phyloP scores from a whole-genome alignment of 2,329 filamentous ascomycete genomes.

The Pseudonectria buxi region DNA sequence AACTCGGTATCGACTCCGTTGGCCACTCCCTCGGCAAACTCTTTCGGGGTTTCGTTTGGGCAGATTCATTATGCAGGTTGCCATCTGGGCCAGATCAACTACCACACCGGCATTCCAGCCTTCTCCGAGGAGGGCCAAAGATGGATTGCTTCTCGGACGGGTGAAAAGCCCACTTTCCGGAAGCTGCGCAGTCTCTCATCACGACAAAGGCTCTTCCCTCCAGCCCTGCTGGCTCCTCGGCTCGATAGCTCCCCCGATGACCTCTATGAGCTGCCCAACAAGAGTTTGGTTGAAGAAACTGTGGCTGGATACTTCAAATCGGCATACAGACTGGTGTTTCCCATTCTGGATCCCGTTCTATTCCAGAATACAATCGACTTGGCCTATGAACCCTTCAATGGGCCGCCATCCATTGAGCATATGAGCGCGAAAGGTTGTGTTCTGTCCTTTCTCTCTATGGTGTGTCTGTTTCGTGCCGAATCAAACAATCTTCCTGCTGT shows the following conservation, averaged over 20 bases:
- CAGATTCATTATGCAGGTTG: slow-evolving; percentile 18
- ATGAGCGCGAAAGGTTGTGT: slow-evolving; percentile 39
- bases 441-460: slow-evolving; percentile 39
- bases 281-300: slow-evolving; percentile 21
- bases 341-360: slow-evolving; percentile 39
- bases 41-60: slow-evolving; percentile 12
- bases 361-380: slow-evolving; percentile 38
- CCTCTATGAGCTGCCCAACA: slow-evolving; percentile 11
- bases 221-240: not conserved
- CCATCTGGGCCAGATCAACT: slow-evolving; percentile 18
- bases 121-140: slow-evolving; percentile 14
- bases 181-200: not conserved
- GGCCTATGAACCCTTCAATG: slow-evolving; percentile 33
- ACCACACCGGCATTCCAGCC: slow-evolving; percentile 17
- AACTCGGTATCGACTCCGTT: not conserved
- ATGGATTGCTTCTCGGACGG: slow-evolving; percentile 15
- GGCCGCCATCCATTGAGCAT: slow-evolving; percentile 15
- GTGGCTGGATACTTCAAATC: slow-evolving; percentile 21
- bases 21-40: slow-evolving; percentile 5
- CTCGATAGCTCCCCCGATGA: slow-evolving; percentile 2
- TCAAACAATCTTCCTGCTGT: slow-evolving; percentile 15
- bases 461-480: slow-evolving; percentile 15
- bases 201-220: not conserved
- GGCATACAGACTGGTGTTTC: slow-evolving; percentile 39
- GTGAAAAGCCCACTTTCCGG: slow-evolving; percentile 5